Conservation (phyloP, 495 filamentous ascomycete genomes). For the Annulohypoxylon nitens region DNA sequence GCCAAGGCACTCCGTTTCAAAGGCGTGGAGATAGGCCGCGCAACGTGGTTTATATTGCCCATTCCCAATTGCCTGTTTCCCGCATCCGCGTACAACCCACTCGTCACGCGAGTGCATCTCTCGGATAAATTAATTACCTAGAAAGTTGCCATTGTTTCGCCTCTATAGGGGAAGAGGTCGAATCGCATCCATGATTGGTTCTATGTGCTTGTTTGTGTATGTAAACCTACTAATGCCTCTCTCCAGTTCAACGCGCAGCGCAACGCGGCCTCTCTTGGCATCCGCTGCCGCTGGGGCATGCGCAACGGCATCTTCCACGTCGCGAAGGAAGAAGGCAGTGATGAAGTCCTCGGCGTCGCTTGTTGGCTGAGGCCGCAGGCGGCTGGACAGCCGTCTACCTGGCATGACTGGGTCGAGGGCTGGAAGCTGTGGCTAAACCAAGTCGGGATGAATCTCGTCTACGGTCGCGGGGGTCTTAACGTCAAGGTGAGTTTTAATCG, state of each 20-base stretch:
- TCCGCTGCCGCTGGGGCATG: constrained; percentile 74
- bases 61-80: not conserved
- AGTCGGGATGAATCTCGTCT: constrained; percentile 70
- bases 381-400: constrained; percentile 59
- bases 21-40: constrained; percentile 26
- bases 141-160: constrained; percentile 21
- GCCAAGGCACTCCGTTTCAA: constrained; percentile 37
- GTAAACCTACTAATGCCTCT: constrained; percentile 6
- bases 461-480: constrained; percentile 74
- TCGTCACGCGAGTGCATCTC: constrained; percentile 10
- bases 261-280: constrained; percentile 72
- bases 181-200: constrained; percentile 14
- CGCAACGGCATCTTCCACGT: constrained; percentile 73
- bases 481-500: constrained; percentile 56
- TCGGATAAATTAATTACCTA: constrained; percentile 1
- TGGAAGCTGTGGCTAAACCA: constrained; percentile 73
- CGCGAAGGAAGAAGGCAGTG: constrained; percentile 64
- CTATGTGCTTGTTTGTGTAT: not conserved
- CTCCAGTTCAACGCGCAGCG: constrained; percentile 66
- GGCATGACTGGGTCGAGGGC: constrained; percentile 67
- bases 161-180: not conserved
- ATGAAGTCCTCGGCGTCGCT: constrained; percentile 69
- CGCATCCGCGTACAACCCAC: not conserved
- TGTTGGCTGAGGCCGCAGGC: constrained; percentile 72
- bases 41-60: constrained; percentile 11